phyloP scores from a whole-genome alignment of 2,329 filamentous ascomycete species.

The Claviceps lovelessii region DNA sequence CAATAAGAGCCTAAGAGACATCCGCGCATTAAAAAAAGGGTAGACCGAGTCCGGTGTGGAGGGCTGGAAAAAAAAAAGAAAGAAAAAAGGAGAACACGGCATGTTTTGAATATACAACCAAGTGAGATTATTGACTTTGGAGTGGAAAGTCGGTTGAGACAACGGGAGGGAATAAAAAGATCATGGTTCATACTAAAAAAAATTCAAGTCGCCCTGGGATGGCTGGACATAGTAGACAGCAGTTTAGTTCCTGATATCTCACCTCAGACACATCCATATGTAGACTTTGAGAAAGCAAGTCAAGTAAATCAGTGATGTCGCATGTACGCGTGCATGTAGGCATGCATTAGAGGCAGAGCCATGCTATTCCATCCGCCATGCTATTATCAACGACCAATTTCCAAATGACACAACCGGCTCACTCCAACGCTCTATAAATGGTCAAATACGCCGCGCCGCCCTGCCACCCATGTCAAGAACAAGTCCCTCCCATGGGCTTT shows the following conservation, averaged over 20 bases:
- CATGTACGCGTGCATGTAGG: too few species aligned
- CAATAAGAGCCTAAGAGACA: not conserved
- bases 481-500: not conserved
- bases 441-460: not conserved
- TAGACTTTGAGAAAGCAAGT: not conserved
- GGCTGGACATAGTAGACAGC: not conserved
- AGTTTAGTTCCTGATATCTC: not conserved
- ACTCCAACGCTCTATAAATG: not conserved
- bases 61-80: not conserved
- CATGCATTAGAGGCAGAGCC: too few species aligned
- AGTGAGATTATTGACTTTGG: not conserved
- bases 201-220: not conserved
- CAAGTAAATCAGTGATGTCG: too few species aligned
- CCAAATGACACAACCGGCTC: too few species aligned
- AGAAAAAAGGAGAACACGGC: not conserved
- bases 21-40: not conserved
- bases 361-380: too few species aligned
- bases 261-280: not conserved
- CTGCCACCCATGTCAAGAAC: not conserved
- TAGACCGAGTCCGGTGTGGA: too few species aligned
- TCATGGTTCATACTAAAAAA: too few species aligned
- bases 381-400: too few species aligned
- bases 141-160: not conserved
- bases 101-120: not conserved
- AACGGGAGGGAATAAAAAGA: too few species aligned